Evolutionary conservation across 108 stramenopile genomes (phyloP), one percentile per base, ranked within the genome.

Genomic region (Stephanodiscus minutulus): DNA sequence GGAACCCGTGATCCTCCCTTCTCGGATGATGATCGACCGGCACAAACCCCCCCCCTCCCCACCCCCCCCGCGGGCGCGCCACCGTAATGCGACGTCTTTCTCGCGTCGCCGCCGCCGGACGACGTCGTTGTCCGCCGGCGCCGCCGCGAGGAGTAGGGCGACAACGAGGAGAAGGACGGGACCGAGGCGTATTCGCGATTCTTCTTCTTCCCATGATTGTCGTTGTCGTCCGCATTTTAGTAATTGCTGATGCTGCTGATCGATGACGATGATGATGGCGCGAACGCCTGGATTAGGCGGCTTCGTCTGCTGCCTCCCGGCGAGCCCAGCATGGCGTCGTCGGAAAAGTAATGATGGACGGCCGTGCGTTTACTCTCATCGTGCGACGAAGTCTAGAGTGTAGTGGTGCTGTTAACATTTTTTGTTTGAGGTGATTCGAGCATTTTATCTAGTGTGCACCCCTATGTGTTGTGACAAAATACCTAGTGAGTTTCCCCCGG

Each of bases 281-380:
- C 66, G 24, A 72, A 46, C 31, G 61, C 71, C 25, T 72, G 44
- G 52, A 72, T 72, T 57, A 72, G 53, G 41, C 71, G 71, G 17
- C 62, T 28, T 29, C 71, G 71, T 56, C 71, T 41, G n/a, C 71
- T 41, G n/a, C 56, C 58, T 52, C 59, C 61, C n/a, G 71, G 71
- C 33, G 52, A 43, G 61, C 71, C 62, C 41, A 35, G 54, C 52
- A 72, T 62, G 55, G 20, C 55, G 37, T 36, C 18, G 13, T 20
- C 15, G 28, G 55, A 57, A 20, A 22, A 20, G 2, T 21, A 41
- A 33, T 33, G 31, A 33, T 33, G 31, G 31, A 33, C 31, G 31
- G 31, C 31, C 2, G 31, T 33, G 2, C 31, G 31, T 33, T 33
- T 33, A 33, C 2, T 33, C 3, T 48, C 47, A 48, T 48, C 5